Percentiles rank a stretch among this genome's conserved stretches.
Conservation (phyloP, 2,329 filamentous ascomycete genomes). For the Cercospora zeina region DNA sequence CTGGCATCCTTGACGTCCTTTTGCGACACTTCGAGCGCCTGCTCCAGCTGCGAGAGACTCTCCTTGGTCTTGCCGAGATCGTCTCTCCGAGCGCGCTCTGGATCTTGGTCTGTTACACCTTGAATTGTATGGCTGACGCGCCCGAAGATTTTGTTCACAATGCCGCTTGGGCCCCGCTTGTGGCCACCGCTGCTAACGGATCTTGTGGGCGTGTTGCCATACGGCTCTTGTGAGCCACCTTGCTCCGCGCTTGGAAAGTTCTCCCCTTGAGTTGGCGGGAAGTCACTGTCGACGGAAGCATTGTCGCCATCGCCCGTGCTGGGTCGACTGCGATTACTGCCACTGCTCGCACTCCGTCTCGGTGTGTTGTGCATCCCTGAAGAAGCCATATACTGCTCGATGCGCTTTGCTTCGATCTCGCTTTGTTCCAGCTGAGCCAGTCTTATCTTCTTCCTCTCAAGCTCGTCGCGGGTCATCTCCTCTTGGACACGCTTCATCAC, state of each 20-base stretch:
- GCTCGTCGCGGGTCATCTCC: constrained; percentile 92
- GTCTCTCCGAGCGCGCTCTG: constrained; percentile 86
- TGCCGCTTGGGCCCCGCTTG: constrained; percentile 80
- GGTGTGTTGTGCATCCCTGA: constrained; percentile 64
- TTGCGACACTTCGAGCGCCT: constrained; percentile 83
- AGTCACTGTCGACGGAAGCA: constrained; percentile 92
- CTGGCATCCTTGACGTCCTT: constrained; percentile 94
- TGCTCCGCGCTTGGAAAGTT: constrained; percentile 68
- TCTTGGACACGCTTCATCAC: constrained; percentile 94
- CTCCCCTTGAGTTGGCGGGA: constrained; percentile 68
- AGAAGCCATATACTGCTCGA: constrained; percentile 85
- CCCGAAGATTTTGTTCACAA: constrained; percentile 90
- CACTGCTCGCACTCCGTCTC: constrained; percentile 59
- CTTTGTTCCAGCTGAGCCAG: constrained; percentile 90
- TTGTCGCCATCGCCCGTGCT: constrained; percentile 63
- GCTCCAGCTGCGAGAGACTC: constrained; percentile 80
- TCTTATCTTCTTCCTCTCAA: constrained; percentile 79
- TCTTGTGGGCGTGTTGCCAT: constrained; percentile 32
- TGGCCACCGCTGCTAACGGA: constrained; percentile 50
- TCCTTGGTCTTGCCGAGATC: constrained; percentile 95
- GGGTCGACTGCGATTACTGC: constrained; percentile 41
- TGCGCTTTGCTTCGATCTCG: constrained; percentile 86
- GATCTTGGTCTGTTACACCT: constrained; percentile 93
- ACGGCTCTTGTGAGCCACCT: constrained; percentile 57
- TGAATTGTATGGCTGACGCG: constrained; percentile 93